Conservation (phyloP, 2,329 filamentous ascomycete genomes). For the Talaromyces amestolkiae region DNA sequence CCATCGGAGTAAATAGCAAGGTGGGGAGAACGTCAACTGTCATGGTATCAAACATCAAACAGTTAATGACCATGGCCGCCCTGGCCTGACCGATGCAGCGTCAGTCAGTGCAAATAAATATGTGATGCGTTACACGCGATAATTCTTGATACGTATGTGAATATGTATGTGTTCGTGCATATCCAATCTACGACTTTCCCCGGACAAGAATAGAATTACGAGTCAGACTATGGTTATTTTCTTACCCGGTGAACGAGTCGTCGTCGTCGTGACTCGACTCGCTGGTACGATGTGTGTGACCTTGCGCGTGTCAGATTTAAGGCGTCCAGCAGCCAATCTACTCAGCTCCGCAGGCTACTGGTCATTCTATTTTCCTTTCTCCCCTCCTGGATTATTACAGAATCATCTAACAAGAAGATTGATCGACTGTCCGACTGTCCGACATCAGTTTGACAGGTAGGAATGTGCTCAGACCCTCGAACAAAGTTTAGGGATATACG, state of each 20-base stretch:
- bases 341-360: neutral
- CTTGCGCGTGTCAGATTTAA: neutral
- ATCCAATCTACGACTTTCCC: neutral
- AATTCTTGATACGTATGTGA: neutral
- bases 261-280: neutral
- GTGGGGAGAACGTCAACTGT: neutral
- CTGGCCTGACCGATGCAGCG: neutral
- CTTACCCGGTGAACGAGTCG: neutral
- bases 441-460: neutral
- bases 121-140: neutral
- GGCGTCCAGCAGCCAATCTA: neutral
- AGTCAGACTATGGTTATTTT: neutral
- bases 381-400: neutral
- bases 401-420: neutral
- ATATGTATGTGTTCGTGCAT: neutral
- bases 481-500: slow-evolving; percentile 1
- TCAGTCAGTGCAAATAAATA: neutral
- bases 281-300: slow-evolving; percentile 2
- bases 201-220: neutral
- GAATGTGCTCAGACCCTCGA: slow-evolving; percentile 3
- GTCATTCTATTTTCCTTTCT: neutral
- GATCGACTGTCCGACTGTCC: neutral
- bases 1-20: neutral
- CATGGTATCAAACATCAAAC: neutral
- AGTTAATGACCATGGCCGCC: neutral